Evolutionary conservation across 495 filamentous ascomycete genomes (phyloP), one percentile per base, ranked within the genome.

Genomic region (Neurospora intermedia): DNA sequence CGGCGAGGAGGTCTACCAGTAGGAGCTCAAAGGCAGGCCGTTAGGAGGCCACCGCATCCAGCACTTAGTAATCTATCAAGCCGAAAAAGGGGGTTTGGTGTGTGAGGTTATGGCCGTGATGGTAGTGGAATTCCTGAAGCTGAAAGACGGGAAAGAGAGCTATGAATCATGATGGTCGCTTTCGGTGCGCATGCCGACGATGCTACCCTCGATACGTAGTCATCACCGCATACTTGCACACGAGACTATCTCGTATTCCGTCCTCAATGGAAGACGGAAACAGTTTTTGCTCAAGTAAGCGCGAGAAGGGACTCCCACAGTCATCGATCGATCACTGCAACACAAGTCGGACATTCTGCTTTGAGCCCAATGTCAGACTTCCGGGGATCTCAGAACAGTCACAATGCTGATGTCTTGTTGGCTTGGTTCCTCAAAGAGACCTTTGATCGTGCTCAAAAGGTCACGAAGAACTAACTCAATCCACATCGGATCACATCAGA

Each of bases 11-110:
- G 43, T 72, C 15, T 73, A 71, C 73, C 62, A 76, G 43, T 77
- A 62, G 69, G 70, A 75, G 18, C 23, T 77, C 23, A 77, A 73
- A 66, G 74, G 72, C 7, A 43, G 23, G 0, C 76, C 76, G 2
- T 77, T 77, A 48, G 77, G 74, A 48, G 69, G 71, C 48, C 71
- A 66, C 69, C 69, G 69, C 18, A 43, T 72, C 35, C 20, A 75
- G 74, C 54, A 75, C 73, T 13, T 74, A 72, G 75, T 75, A 76
- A 40, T 78, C 76, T 62, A 70, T 73, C 6, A 69, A 74, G 54
- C 43, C 9, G 23, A 71, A 6, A 38, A 38, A 38, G 31, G 35
- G 70, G 54, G 59, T 16, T 8, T n/a, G 38, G 70, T 31, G 10
- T 69, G 38, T 16, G 42, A 69, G 3, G 69, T 69, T 3, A 38